These are phyloP conservation scores for Alternaria sp. DNA, from an alignment of 2,329 filamentous ascomycete species.

Conservation along the genomic window DNA sequence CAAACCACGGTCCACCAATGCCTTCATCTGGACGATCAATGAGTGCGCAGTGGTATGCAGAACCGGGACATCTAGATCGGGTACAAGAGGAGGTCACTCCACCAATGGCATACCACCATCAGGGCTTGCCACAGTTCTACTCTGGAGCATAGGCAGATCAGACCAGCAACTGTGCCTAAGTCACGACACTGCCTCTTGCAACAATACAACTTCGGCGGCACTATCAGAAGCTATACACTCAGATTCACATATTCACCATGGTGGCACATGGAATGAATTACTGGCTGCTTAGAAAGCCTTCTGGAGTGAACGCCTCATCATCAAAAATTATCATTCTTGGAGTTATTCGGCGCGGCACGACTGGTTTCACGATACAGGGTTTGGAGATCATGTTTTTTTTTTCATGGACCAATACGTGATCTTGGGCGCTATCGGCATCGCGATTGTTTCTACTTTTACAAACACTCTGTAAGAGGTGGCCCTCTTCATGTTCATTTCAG, in stretches of 20 bases:
- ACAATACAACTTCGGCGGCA: neutral
- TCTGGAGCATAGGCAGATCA: constrained; percentile 30
- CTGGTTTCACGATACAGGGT: constrained; percentile 9
- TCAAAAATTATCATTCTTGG: constrained; percentile 9
- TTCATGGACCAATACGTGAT: neutral
- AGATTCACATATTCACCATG: neutral
- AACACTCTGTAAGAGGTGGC: neutral
- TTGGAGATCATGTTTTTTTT: neutral
- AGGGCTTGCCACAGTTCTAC: constrained; percentile 42
- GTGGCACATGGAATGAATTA: neutral
- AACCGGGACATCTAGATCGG: constrained; percentile 43
- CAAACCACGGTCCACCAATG: constrained; percentile 38
- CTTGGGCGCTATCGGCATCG: constrained; percentile 3
- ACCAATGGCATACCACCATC: constrained; percentile 40
- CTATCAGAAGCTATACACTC: neutral
- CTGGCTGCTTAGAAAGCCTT: neutral
- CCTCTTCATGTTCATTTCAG: neutral
- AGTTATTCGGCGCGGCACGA: constrained; percentile 10
- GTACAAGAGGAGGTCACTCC: constrained; percentile 49
- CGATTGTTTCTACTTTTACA: neutral
- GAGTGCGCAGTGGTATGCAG: constrained; percentile 48
- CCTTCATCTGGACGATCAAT: constrained; percentile 43
- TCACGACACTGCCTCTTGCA: neutral
- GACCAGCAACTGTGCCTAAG: neutral
- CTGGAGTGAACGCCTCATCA: neutral